A percentile compares a stretch with the other conserved stretches of the same genome.
phyloP scores from a whole-genome alignment of 2,329 filamentous ascomycete species.

The Rhynchosporium graminicola region DNA sequence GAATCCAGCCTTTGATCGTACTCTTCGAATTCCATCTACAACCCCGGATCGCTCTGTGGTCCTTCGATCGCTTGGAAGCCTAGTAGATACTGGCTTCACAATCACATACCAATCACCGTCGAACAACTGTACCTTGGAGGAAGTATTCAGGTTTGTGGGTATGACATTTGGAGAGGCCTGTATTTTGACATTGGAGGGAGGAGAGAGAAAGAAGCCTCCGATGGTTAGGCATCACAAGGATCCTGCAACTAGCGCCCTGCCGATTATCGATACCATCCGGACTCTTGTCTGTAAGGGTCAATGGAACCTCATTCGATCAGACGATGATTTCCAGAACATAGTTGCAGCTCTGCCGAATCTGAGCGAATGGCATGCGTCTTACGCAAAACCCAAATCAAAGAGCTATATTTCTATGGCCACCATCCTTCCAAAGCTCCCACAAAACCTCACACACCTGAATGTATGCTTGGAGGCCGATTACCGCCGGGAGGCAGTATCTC shows the following conservation, averaged over 20 bases:
- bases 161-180: slow-evolving; percentile 57
- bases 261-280: slow-evolving; percentile 51
- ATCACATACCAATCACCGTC: slow-evolving; percentile 60
- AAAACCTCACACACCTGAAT: slow-evolving; percentile 61
- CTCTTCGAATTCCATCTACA: slow-evolving; percentile 33
- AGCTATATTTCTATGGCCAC: slow-evolving; percentile 70
- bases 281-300: slow-evolving; percentile 74
- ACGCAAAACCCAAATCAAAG: slow-evolving; percentile 72
- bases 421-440: slow-evolving; percentile 59
- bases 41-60: slow-evolving; percentile 34
- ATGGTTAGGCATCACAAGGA: slow-evolving; percentile 58
- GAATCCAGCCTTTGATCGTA: slow-evolving; percentile 34
- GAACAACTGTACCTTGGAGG: slow-evolving; percentile 69
- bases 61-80: slow-evolving; percentile 40
- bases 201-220: slow-evolving; percentile 73
- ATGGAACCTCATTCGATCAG: slow-evolving; percentile 71
- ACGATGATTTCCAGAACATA: slow-evolving; percentile 63
- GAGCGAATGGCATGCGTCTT: slow-evolving; percentile 53
- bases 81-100: slow-evolving; percentile 48
- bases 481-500: slow-evolving; percentile 61
- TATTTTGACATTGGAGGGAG: slow-evolving; percentile 74
- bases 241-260: slow-evolving; percentile 24
- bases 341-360: slow-evolving; percentile 65
- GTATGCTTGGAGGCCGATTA: slow-evolving; percentile 74
- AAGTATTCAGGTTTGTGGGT: slow-evolving; percentile 66